These are phyloP conservation scores for Fusarium lyarnte DNA, from an alignment of 2,329 filamentous ascomycete genomes.

Conservation along the genomic window DNA sequence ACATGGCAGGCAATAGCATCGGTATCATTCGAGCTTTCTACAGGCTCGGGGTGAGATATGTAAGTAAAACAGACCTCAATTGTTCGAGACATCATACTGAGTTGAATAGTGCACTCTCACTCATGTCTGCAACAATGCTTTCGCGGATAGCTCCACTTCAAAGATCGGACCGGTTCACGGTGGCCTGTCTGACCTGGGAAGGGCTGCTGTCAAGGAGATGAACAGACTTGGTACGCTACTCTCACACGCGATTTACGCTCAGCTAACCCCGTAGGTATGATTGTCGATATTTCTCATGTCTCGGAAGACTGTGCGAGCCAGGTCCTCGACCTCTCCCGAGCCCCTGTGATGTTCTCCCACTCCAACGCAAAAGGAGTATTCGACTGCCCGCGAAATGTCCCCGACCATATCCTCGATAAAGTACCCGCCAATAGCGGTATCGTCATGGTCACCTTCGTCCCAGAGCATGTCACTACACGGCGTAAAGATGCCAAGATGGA, in stretches of 20 bases:
- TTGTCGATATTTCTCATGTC: neutral
- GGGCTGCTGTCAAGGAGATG: constrained; percentile 3
- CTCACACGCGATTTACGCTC: accelerated
- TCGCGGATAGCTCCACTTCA: constrained; percentile 4
- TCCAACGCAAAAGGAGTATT: constrained; percentile 4
- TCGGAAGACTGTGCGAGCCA: neutral
- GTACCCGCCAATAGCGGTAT: neutral
- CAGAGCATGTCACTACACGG: neutral
- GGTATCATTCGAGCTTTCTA: neutral
- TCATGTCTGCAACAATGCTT: neutral
- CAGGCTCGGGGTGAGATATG: neutral
- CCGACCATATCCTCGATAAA: neutral
- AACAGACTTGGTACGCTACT: neutral
- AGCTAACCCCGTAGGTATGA: neutral
- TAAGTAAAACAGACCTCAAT: neutral
- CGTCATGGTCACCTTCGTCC: neutral
- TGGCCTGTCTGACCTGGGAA: neutral
- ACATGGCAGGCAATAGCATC: constrained; percentile 4
- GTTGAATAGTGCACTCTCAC: neutral
- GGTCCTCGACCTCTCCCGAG: neutral
- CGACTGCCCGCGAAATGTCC: neutral
- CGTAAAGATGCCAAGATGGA: neutral
- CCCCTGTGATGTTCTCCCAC: constrained; percentile 3
- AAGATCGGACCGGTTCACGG: neutral
- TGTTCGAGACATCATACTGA: accelerated